Base-by-base conservation (phyloP, 2,329 filamentous ascomycete genomes). In the Alternaria sp. region DNA sequence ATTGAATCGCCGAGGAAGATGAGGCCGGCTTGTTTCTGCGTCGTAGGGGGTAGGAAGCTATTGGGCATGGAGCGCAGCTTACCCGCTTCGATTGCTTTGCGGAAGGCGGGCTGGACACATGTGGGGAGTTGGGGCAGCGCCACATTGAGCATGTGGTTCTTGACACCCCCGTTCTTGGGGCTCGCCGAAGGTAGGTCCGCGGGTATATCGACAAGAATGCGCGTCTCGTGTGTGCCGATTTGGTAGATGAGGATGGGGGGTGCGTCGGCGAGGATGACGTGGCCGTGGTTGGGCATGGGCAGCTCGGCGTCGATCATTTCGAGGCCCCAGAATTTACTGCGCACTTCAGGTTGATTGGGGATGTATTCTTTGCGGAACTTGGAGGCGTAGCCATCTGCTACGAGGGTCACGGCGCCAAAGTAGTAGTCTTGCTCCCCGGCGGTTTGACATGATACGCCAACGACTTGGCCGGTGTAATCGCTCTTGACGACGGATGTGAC, bases 21-120 rank as follows among this genome's bases (percentile, higher is more conserved):
- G 64, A 97, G 82, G 5, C 93, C 93, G 1, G 89, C 87, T 11
- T 87, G 86, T 47, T 85, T 87, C 76, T 92, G 91, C 64, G 91
- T 91, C 1, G 89, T 87, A 0, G 96, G 89, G 6, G 96, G 94
- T 3, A 99, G 88, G 86, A 92, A 99, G 65, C 91, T 95, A 82
- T 98, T 99, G 56, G 96, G 96, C 96, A 99, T 99, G 71, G 89
- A 93, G 15, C 93, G 90, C 64, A 97, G 88, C 70, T 89, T 89
- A 73, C 92, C 91, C 68, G 90, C 77, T 52, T 91, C 92, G 10
- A 99, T 84, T 3, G 96, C 96, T 36, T 85, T 87, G 68, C 86
- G 82, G 79, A 97, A 94, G 6, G 89, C 88, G 0, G 93, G 90
- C 61, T 87, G 91, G 1, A 97, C 87, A 57, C 85, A 83, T 19